Conservation (phyloP, 345 rosid species). For the Salix suchowensis region DNA sequence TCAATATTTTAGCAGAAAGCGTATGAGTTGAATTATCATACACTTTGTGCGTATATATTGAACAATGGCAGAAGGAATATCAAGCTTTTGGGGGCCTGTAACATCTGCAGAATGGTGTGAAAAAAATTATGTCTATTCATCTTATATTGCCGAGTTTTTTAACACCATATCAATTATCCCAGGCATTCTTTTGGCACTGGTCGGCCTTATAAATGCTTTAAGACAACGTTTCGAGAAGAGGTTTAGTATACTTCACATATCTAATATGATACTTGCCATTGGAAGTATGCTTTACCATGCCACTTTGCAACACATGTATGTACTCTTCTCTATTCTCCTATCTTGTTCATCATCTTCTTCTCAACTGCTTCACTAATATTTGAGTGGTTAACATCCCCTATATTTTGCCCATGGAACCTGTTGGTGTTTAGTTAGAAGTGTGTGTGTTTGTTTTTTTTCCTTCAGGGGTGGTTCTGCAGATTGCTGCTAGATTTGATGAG, state of each 20-base stretch:
- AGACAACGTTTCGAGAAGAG: constrained; percentile 94
- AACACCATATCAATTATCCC: constrained; percentile 80
- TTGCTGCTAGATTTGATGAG: not conserved
- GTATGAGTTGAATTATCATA: constrained; percentile 9
- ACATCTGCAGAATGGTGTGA: constrained; percentile 89
- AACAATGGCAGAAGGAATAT: constrained; percentile 67
- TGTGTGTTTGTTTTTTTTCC: too few species aligned
- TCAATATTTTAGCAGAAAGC: constrained; percentile 13
- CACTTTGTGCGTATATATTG: constrained; percentile 5
- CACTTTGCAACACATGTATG: constrained; percentile 75
- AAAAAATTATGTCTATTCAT: constrained; percentile 63
- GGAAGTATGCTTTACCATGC: constrained; percentile 95
- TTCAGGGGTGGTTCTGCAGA: not conserved
- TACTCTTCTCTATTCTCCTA: constrained; percentile 1
- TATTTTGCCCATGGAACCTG: not conserved
- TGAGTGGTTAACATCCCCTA: not conserved
- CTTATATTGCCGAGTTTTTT: constrained; percentile 85
- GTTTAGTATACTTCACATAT: constrained; percentile 81
- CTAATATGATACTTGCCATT: constrained; percentile 81
- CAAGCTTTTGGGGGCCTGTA: constrained; percentile 95
- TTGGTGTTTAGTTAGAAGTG: not conserved
- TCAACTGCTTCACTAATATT: not conserved
- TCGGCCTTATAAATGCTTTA: constrained; percentile 78
- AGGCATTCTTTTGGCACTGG: constrained; percentile 68
- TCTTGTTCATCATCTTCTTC: constrained; percentile 1